Evolutionary conservation across 2,329 filamentous ascomycete genomes (phyloP).

Genomic region (Aspergillus oerlinghausenensis): DNA sequence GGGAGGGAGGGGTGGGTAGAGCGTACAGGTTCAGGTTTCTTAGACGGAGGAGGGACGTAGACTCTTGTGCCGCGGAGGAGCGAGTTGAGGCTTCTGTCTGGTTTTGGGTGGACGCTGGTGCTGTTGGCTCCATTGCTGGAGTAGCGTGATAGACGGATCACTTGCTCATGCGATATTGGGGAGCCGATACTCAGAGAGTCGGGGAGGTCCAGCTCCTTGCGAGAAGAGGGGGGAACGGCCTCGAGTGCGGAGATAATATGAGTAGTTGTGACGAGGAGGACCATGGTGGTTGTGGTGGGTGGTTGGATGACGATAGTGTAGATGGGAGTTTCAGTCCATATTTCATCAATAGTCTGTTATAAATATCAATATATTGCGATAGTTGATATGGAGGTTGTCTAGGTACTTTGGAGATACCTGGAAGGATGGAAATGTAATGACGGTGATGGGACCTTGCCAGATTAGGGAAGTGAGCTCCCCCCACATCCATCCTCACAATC

Average conservation of each 20-base stretch:
- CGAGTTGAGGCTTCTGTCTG: constrained; percentile 54
- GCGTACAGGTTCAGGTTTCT: constrained; percentile 71
- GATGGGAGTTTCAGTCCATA: not conserved
- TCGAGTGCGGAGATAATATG: constrained; percentile 37
- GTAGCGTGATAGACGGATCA: constrained; percentile 34
- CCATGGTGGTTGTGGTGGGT: constrained; percentile 29
- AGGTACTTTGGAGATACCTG: no score
- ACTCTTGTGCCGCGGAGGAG: constrained; percentile 68
- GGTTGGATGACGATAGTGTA: not conserved
- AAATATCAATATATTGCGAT: not conserved
- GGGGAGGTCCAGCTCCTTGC: constrained; percentile 33
- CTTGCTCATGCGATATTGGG: constrained; percentile 40
- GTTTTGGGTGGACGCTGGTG: not conserved
- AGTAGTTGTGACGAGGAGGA: constrained; percentile 38
- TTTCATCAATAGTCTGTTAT: not conserved
- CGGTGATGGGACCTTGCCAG: not conserved
- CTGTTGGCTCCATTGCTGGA: constrained; percentile 16
- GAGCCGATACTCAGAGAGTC: constrained; percentile 22
- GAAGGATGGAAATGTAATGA: not conserved
- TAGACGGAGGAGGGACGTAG: constrained; percentile 73
- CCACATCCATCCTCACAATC: not conserved
- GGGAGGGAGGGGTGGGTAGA: not conserved
- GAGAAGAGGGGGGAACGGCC: constrained; percentile 26
- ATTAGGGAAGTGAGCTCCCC: constrained; percentile 5
- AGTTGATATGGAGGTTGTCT: no score